phyloP scores from a whole-genome alignment of 106 monocot species.

The Allium cepa region DNA sequence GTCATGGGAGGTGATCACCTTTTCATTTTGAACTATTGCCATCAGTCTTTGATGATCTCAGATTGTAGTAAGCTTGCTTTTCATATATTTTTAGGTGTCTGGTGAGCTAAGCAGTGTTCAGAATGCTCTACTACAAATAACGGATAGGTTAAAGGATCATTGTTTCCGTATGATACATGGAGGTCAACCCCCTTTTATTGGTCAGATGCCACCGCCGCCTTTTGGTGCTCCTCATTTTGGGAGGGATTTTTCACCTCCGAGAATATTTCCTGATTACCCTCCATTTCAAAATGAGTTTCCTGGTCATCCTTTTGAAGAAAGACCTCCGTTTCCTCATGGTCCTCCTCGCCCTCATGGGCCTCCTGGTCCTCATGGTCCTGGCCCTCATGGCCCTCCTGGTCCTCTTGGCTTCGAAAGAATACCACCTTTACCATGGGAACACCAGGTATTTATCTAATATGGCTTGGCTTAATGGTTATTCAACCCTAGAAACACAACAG shows the following conservation, averaged over 20 bases:
- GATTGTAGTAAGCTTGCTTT: not conserved
- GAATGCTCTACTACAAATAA: constrained; percentile 84
- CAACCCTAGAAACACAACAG: too few species aligned
- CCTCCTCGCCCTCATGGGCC: constrained; percentile 23
- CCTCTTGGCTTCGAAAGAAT: constrained; percentile 38
- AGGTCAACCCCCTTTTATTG: constrained; percentile 35
- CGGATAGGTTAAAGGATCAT: constrained; percentile 65
- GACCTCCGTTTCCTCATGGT: constrained; percentile 26
- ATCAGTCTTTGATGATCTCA: too few species aligned
- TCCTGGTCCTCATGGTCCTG: constrained; percentile 20
- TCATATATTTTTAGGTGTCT: constrained; percentile 33
- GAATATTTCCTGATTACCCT: constrained; percentile 29
- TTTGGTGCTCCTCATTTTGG: constrained; percentile 1
- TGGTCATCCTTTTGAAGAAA: constrained; percentile 55
- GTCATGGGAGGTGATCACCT: too few species aligned
- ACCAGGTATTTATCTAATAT: constrained; percentile 32
- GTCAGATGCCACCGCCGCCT: constrained; percentile 31
- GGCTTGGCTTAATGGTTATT: too few species aligned
- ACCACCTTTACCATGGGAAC: constrained; percentile 46
- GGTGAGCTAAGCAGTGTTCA: constrained; percentile 60
- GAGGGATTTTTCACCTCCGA: constrained; percentile 57
- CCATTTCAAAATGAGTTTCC: constrained; percentile 49
- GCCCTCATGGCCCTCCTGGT: constrained; percentile 12
- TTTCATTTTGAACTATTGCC: too few species aligned
- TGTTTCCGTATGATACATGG: constrained; percentile 48